Base-by-base conservation (phyloP, 2,329 filamentous ascomycete species). In the Sporothrix globosa region DNA sequence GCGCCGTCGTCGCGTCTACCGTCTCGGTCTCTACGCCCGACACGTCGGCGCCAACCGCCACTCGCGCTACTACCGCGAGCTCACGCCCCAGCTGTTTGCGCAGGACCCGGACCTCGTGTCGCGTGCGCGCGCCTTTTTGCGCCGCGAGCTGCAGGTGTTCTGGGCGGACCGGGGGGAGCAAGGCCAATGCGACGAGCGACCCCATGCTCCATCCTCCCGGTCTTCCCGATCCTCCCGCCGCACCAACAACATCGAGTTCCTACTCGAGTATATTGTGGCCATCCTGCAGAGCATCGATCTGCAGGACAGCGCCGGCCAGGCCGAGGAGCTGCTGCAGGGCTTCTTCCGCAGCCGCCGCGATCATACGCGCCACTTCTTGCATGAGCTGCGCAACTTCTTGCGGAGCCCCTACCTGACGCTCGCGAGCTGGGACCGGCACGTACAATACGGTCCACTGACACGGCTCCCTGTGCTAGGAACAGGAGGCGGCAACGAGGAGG, bases 91-190 rank as follows among this genome's bases (percentile, higher is more conserved):
- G 4, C 79, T 87, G 10, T 90, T 97, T 77, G 82, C 84, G 71
- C 80, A 79, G 1, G 90, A 92, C 27, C 79, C 87, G 0, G 86
- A 89, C 27, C 85, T 97, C 0, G 85, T 93, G 21, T 91, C 90
- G 0, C 90, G 92, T 48, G 93, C 94, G 2, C 86, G 92, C 7
- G 89, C 87, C 72, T 98, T 92, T 87, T 87, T 97, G 67, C 87
- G 93, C 0, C 87, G 95, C 56, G 95, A 98, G 77, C 82, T 97
- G 3, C 88, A 89, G 69, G 92, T 97, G 21, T 97, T 97, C 75
- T 85, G 86, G 19, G 14, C n/a, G 10, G 21, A 11, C 2, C 24
- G 5, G 11, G 77, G 75, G 10, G 63, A 72, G 5, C 74, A 75
- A 14, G 58, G 4, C 4, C n/a, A n/a, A 13, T 6, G 34, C 34